A percentile compares a stretch with the other conserved stretches of the same genome.
These are phyloP conservation scores for Polyporus arcularius DNA, from an alignment of 768 basidiomycete genomes.

Conservation along the genomic window DNA sequence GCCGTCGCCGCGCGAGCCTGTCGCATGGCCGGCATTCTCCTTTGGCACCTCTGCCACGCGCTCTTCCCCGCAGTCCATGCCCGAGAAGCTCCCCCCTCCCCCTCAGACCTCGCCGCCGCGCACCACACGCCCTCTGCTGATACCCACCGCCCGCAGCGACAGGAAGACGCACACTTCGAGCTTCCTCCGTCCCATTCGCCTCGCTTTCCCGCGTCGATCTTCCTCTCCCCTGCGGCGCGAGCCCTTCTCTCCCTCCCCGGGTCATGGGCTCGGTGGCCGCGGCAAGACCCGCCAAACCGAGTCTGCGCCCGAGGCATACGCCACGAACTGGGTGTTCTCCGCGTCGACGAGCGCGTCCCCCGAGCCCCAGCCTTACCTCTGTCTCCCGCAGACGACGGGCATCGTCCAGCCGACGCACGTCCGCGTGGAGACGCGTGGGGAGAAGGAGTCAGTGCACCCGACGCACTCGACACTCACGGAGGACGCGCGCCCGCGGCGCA, in stretches of 20 bases:
- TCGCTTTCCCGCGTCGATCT: conserved; percentile 33
- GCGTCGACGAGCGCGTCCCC: conserved; percentile 20
- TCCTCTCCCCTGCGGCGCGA: conserved; percentile 22
- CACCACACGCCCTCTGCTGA: conserved; percentile 17
- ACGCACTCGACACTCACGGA: conserved; percentile 23
- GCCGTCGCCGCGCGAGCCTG: conserved; percentile 20
- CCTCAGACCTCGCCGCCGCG: conserved; percentile 18
- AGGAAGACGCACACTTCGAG: conserved; percentile 29
- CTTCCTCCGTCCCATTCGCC: conserved; percentile 35
- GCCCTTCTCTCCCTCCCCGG: conserved; percentile 20
- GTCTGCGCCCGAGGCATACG: conserved; percentile 15
- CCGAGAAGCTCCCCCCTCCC: conserved; percentile 12
- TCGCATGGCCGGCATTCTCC: conserved; percentile 18
- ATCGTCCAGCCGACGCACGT: conserved; percentile 2
- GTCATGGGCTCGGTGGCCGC: conserved; percentile 3
- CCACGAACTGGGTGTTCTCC: conserved; percentile 25
- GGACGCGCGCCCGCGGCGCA: conserved; percentile 31
- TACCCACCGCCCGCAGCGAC: conserved; percentile 8
- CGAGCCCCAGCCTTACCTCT: conserved; percentile 25
- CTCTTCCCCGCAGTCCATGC: conserved; percentile 18
- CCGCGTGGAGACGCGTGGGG: conserved; percentile 2
- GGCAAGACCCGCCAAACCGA: conserved; percentile 18
- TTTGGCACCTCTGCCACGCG: conserved; percentile 13
- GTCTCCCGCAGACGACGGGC: conserved; percentile 17
- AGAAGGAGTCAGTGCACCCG: conserved; percentile 18